Evolutionary conservation across 768 basidiomycete genomes (phyloP).

Genomic region (Trametes elegans): DNA sequence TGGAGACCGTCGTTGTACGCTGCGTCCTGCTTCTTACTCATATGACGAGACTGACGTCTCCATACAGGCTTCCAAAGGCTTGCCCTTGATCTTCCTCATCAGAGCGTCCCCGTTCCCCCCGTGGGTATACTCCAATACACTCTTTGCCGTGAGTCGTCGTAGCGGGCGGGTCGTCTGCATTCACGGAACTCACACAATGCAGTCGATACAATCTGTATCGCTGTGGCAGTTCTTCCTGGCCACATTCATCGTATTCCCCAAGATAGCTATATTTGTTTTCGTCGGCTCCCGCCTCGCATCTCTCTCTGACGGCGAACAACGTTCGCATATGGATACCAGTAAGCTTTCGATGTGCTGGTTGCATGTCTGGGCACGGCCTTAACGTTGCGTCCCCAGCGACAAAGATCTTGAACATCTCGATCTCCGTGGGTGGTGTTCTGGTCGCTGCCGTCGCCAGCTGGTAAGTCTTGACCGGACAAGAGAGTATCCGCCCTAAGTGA

Average conservation of each 20-base stretch:
- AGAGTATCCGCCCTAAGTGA: not conserved
- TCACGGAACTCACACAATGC: not conserved
- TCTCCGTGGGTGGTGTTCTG: conserved; percentile 59
- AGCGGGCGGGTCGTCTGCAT: no score
- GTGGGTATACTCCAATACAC: conserved; percentile 82
- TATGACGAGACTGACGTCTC: not conserved
- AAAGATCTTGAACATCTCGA: conserved; percentile 59
- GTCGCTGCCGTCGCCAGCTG: conserved; percentile 62
- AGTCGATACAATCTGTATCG: conserved; percentile 74
- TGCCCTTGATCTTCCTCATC: conserved; percentile 80
- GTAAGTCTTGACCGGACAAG: conserved; percentile 40
- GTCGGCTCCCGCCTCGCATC: conserved; percentile 73
- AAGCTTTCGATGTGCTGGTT: conserved; percentile 24
- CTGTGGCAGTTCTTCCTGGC: conserved; percentile 77
- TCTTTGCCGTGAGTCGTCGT: conserved; percentile 64
- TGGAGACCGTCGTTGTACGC: conserved; percentile 72
- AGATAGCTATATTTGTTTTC: conserved; percentile 69
- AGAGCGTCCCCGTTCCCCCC: conserved; percentile 82
- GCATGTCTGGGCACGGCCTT: not conserved
- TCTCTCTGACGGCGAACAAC: conserved; percentile 73
- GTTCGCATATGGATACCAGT: conserved; percentile 76
- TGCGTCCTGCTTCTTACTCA: not conserved
- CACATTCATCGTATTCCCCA: conserved; percentile 70
- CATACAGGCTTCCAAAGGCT: conserved; percentile 63
- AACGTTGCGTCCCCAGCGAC: conserved; percentile 45